Percentiles rank a stretch among this genome's conserved stretches.
Conservation (phyloP, 208 protist genomes). For the Leishmania martiniquensis region DNA sequence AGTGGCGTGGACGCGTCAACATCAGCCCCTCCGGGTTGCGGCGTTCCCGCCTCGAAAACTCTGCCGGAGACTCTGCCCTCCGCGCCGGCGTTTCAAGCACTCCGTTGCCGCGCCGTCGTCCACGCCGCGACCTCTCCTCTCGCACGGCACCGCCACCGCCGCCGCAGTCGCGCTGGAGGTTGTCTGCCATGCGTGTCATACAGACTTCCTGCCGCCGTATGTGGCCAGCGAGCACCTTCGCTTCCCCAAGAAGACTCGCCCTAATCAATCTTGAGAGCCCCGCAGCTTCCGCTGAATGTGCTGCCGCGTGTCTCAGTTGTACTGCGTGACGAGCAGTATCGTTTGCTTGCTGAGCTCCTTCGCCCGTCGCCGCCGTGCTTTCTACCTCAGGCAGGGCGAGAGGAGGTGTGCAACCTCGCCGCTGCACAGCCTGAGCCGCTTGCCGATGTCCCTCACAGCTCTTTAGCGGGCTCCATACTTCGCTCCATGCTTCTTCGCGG, state of each 20-base stretch:
- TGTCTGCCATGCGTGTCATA: not conserved
- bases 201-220: constrained; percentile 19
- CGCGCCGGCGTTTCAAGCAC: not conserved
- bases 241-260: not conserved
- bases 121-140: not conserved
- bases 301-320: constrained; percentile 7
- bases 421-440: not conserved
- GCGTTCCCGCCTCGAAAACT: not conserved
- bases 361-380: not conserved
- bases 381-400: not conserved
- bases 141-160: not conserved
- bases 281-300: constrained; percentile 11
- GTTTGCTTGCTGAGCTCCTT: constrained; percentile 5
- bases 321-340: constrained; percentile 7
- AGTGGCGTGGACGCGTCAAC: constrained; percentile 7
- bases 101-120: not conserved
- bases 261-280: constrained; percentile 13
- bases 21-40: constrained; percentile 14
- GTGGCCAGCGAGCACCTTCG: constrained; percentile 5
- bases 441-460: not conserved
- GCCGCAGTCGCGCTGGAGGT: not conserved
- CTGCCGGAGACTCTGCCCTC: too few relatives aligned
- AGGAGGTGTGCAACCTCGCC: not conserved
- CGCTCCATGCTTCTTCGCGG: constrained; percentile 11
- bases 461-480: constrained; percentile 3